These are phyloP conservation scores for Coemansia sp. DNA, from an alignment of 192 early-diverging fungal species.

Conservation along the genomic window DNA sequence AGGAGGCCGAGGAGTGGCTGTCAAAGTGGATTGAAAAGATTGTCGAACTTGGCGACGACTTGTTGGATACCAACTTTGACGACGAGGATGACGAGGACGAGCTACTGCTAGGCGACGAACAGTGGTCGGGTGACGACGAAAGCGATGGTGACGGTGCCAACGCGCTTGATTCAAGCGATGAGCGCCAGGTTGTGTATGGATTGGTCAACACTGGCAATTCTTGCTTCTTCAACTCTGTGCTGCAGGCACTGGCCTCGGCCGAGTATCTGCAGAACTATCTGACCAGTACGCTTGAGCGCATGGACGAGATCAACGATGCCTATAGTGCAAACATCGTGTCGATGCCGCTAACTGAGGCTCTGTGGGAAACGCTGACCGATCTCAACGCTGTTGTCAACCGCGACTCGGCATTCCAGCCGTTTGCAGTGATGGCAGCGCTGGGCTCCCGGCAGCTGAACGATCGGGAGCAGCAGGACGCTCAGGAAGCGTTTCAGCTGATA, in stretches of 20 bases:
- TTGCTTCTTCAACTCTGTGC: conserved; percentile 89
- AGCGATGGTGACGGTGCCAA: conserved; percentile 19
- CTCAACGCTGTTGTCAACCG: conserved; percentile 49
- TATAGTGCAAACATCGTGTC: conserved; percentile 20
- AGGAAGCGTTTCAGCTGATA: conserved; percentile 83
- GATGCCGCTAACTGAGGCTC: conserved; percentile 54
- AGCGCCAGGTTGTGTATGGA: conserved; percentile 61
- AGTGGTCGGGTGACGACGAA: conserved; percentile 26
- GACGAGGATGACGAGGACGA: conserved; percentile 52
- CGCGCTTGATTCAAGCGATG: conserved; percentile 14
- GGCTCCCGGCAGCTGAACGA: conserved; percentile 62
- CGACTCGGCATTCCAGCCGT: conserved; percentile 61
- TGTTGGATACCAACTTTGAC: conserved; percentile 38
- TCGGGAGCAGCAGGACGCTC: conserved; percentile 83
- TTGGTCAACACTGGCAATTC: conserved; percentile 89
- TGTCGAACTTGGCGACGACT: conserved; percentile 54
- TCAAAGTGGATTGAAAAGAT: conserved; percentile 44
- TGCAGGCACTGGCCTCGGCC: conserved; percentile 70
- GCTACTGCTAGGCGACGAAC: conserved; percentile 24
- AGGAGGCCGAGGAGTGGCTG: conserved; percentile 53
- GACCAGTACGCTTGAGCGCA: conserved; percentile 44
- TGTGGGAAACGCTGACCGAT: conserved; percentile 56
- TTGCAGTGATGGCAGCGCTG: conserved; percentile 63
- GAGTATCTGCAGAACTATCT: conserved; percentile 55
- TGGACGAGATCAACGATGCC: conserved; percentile 51